phyloP scores from a whole-genome alignment of 2,329 filamentous ascomycete genomes.

The Penicillium crustosum region DNA sequence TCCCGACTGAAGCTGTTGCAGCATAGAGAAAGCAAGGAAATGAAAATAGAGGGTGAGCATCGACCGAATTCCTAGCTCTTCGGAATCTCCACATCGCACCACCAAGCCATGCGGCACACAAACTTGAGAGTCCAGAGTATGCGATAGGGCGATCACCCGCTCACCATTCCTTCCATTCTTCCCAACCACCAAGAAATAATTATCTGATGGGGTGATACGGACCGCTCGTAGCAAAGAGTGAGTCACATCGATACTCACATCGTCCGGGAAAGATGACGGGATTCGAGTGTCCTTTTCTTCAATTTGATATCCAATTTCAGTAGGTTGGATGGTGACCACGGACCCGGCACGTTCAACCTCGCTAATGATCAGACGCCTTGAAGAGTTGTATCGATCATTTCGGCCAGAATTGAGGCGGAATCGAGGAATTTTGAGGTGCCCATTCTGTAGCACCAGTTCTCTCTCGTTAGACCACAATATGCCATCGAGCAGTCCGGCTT shows the following conservation, averaged over 20 bases:
- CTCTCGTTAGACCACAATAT: conserved; percentile 33
- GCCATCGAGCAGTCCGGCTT: conserved; percentile 6
- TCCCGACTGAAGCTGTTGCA: conserved; percentile 10
- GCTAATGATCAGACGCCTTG: conserved; percentile 20
- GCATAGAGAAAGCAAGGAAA: conserved; percentile 14
- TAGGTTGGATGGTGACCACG: conserved; percentile 6
- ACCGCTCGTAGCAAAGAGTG: conserved; percentile 17
- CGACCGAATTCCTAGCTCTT: conserved; percentile 5
- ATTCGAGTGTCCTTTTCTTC: not conserved
- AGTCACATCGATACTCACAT: conserved; percentile 11
- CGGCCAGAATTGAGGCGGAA: conserved; percentile 15
- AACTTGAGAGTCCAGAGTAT: conserved; percentile 14
- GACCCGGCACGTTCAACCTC: conserved; percentile 6
- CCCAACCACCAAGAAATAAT: conserved; percentile 19
- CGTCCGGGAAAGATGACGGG: not conserved
- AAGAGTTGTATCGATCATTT: conserved; percentile 29
- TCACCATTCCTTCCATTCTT: not conserved
- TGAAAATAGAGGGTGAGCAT: conserved; percentile 18
- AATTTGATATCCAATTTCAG: conserved; percentile 12
- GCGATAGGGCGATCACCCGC: conserved; percentile 13
- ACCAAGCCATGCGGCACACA: conserved; percentile 6
- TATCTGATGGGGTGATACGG: conserved; percentile 4
- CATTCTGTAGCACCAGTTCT: conserved; percentile 28
- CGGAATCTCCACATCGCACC: conserved; percentile 5
- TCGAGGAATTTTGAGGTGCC: conserved; percentile 31